These are phyloP conservation scores for Emydomyces testavorans DNA, from an alignment of 2,329 filamentous ascomycete genomes.

Conservation along the genomic window DNA sequence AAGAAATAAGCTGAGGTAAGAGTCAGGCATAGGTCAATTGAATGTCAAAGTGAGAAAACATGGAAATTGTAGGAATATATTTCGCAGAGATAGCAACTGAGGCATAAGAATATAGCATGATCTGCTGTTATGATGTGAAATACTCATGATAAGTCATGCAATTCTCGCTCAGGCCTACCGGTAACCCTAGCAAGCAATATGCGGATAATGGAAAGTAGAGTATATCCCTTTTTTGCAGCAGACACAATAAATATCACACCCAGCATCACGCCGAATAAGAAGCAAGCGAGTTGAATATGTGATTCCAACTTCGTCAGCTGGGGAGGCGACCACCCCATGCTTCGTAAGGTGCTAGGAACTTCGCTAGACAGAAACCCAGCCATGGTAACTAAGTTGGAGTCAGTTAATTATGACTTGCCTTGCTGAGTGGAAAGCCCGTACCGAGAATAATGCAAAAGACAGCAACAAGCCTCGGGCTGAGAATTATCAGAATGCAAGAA, in stretches of 20 bases:
- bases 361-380: neutral
- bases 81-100: too few species aligned
- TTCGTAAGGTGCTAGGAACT: neutral
- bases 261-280: slow-evolving; percentile 3
- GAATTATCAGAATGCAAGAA: slow-evolving; percentile 10
- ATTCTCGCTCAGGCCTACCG: neutral
- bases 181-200: neutral
- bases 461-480: slow-evolving; percentile 4
- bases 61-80: too few species aligned
- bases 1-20: too few species aligned
- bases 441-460: slow-evolving; percentile 2
- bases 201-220: neutral
- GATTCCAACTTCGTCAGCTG: neutral
- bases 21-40: too few species aligned
- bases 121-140: neutral
- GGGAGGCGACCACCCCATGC: neutral
- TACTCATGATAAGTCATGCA: slow-evolving; percentile 1
- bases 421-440: neutral
- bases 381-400: neutral
- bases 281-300: neutral
- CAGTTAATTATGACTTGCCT: neutral
- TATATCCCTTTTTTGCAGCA: neutral
- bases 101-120: neutral
- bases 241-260: neutral
- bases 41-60: too few species aligned